A percentile compares a stretch with the other conserved stretches of the same genome.
Evolutionary conservation across 2,329 filamentous ascomycete species (phyloP).

Genomic region (Talaromyces amestolkiae): DNA sequence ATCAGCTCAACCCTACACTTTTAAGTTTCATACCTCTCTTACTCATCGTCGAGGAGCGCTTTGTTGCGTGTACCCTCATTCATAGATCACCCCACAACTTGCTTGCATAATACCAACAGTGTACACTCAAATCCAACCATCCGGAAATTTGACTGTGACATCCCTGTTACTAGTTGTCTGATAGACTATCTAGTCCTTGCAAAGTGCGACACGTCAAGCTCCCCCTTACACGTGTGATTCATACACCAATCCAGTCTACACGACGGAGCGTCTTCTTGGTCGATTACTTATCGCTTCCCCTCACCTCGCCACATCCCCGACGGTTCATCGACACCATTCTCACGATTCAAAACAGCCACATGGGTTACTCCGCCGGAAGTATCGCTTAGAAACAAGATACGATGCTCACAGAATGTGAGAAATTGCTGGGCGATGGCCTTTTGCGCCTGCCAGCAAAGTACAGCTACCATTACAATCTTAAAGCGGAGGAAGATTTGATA

Average conservation of each 20-base stretch:
- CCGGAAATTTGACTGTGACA: neutral
- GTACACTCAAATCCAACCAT: neutral
- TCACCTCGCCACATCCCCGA: conserved; percentile 2
- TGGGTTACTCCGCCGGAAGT: conserved; percentile 22
- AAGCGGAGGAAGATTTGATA: conserved; percentile 70
- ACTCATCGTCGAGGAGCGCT: conserved; percentile 15
- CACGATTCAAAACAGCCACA: conserved; percentile 20
- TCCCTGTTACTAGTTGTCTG: neutral
- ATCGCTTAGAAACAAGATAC: conserved; percentile 26
- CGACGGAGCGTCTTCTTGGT: neutral
- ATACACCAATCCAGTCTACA: neutral
- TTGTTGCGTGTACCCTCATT: conserved; percentile 16
- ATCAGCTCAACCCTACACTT: neutral
- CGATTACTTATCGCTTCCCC: conserved; percentile 8
- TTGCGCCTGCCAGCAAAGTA: conserved; percentile 71
- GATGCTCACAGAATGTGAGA: conserved; percentile 61
- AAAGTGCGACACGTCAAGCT: neutral
- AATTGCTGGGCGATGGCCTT: conserved; percentile 78
- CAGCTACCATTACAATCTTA: conserved; percentile 70
- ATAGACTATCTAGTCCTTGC: neutral
- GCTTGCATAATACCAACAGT: conserved; percentile 3
- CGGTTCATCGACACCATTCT: neutral
- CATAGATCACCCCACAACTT: conserved; percentile 15
- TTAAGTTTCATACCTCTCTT: neutral
- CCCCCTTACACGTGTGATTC: neutral